Evolutionary conservation across 2,329 filamentous ascomycete species (phyloP), one percentile per base, ranked within the genome.

Genomic region (Ascochyta viciae-villosae): DNA sequence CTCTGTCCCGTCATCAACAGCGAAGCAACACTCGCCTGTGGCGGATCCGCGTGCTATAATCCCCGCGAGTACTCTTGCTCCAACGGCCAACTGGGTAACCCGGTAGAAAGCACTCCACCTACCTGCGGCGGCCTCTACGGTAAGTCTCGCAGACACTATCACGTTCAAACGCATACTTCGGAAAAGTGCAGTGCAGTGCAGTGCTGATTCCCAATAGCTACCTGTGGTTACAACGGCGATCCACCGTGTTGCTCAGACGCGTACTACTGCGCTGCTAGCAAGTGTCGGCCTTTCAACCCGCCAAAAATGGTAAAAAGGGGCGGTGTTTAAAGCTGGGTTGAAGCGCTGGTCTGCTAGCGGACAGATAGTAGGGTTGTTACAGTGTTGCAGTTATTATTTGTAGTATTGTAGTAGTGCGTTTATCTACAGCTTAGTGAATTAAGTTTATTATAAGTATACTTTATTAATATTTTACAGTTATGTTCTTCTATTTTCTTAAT

Each of bases 1-100:
- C 65, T 77, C 3, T 78, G 75, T 50, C 75, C 76, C 1, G 62
- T 77, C 12, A 39, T 75, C 15, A 57, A 72, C 50, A 73, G 71
- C 24, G 55, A 63, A 24, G 63, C 72, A 12, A 76, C 74, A 0
- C 57, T 76, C 33, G 61, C 63, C 48, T 78, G 76, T 41, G 50
- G 50, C 3, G 75, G 74, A 10, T 54, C 47, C 1, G 76, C 73
- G 40, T 77, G 75, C 60, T 78, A 77, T 45, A 55, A 68, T 10
- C 67, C 73, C 1, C 43, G 50, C 3, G 70, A 70, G 57, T 76
- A 77, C 58, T 16, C 31, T 2, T 57, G 59, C 24, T 39, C 16
- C 1, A 37, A 51, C 34, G 57, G 57, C 1, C 34, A 45, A 33
- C 19, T 58, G 19, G 38, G 48, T 1, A 24, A 26, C 22, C 52